Percentiles rank a stretch among this genome's conserved stretches.
These are phyloP conservation scores for Suhomyces canberraensis DNA, from an alignment of 805 yeast species.

Conservation along the genomic window DNA sequence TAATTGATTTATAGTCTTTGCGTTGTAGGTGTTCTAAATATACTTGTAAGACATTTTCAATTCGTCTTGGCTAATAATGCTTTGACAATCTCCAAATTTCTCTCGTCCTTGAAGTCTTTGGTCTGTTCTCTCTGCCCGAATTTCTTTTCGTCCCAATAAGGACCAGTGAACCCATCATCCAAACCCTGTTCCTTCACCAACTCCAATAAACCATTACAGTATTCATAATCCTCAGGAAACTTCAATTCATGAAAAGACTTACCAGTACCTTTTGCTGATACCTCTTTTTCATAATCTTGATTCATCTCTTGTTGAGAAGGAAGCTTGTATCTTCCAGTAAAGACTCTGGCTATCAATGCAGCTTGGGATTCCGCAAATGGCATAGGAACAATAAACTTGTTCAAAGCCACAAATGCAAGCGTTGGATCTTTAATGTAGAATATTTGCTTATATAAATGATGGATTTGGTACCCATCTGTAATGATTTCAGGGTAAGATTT, in stretches of 20 bases:
- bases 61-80: no score
- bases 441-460: constrained; percentile 33
- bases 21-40: no score
- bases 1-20: no score
- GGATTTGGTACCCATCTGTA: constrained; percentile 21
- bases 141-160: constrained; percentile 16
- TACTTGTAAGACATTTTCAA: no score
- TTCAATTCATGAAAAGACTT: constrained; percentile 16
- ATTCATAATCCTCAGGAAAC: constrained; percentile 17
- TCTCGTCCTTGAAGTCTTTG: constrained; percentile 13
- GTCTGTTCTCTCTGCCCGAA: constrained; percentile 13
- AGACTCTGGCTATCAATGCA: constrained; percentile 29
- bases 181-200: constrained; percentile 11
- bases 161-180: constrained; percentile 18
- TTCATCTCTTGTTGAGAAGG: constrained; percentile 26
- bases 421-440: constrained; percentile 30
- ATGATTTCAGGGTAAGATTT: constrained; percentile 16
- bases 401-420: constrained; percentile 31
- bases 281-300: constrained; percentile 22
- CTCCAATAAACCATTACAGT: constrained; percentile 17
- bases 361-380: constrained; percentile 42
- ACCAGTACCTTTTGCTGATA: constrained; percentile 20
- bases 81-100: constrained; percentile 7
- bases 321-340: constrained; percentile 25
- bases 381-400: constrained; percentile 28